Evolutionary conservation across 192 early-diverging fungal species (phyloP).

Genomic region (Phycomyces blakesleeanus): DNA sequence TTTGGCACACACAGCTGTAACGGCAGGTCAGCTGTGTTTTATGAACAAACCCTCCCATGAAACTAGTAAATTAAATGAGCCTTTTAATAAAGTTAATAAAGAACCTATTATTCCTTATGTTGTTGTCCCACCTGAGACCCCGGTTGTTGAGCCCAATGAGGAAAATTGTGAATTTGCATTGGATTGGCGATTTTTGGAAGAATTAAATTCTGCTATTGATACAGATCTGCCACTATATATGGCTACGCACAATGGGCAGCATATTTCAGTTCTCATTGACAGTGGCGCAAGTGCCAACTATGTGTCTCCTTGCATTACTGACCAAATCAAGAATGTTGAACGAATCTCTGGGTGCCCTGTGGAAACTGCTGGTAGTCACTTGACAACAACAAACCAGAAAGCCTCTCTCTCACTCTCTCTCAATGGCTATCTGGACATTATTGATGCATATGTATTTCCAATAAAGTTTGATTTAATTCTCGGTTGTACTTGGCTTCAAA

Average conservation of each 20-base stretch:
- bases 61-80: background rate
- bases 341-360: background rate
- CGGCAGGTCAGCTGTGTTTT: background rate
- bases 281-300: no score
- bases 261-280: background rate
- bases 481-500: background rate
- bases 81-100: background rate
- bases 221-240: background rate
- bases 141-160: no score
- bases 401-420: background rate
- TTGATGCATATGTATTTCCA: slow-evolving; percentile 2
- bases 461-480: slow-evolving; percentile 7
- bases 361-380: slow-evolving; percentile 7
- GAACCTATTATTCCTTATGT: background rate
- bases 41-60: background rate
- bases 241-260: background rate
- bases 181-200: background rate
- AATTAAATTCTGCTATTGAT: background rate
- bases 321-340: background rate
- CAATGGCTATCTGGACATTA: background rate
- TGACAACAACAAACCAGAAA: background rate
- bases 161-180: background rate
- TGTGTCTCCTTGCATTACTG: background rate
- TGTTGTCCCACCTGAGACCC: no score
- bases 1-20: slow-evolving; percentile 6